Evolutionary conservation across 352 stramenopile species (phyloP).

Genomic region (Globisporangium rhizosaccharum): DNA sequence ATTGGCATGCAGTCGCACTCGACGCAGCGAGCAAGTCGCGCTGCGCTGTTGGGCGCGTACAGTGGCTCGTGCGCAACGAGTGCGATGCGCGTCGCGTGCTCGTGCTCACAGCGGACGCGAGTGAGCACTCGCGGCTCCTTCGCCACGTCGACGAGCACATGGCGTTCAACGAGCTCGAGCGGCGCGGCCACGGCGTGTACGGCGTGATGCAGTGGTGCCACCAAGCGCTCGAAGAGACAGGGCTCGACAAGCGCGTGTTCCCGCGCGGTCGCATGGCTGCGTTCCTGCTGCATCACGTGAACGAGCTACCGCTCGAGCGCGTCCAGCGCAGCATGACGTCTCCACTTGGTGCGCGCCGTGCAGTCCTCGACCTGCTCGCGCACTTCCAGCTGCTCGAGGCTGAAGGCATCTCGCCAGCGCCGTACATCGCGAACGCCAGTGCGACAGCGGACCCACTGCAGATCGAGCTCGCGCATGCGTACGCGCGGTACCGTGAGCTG

Average conservation of each 20-base stretch:
- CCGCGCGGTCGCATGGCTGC: slow-evolving; percentile 34
- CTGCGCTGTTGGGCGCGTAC: slow-evolving; percentile 24
- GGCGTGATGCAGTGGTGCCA: slow-evolving; percentile 59
- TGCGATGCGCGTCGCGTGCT: slow-evolving; percentile 26
- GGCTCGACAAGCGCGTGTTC: slow-evolving; percentile 49
- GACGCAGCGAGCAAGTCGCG: slow-evolving; percentile 18
- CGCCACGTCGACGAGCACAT: slow-evolving; percentile 19
- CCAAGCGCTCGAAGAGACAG: slow-evolving; percentile 56
- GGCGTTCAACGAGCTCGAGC: slow-evolving; percentile 64
- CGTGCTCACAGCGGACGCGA: slow-evolving; percentile 23
- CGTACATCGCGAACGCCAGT: slow-evolving; percentile 29
- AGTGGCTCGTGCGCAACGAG: slow-evolving; percentile 20
- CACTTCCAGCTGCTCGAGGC: slow-evolving; percentile 68
- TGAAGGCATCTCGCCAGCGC: slow-evolving; percentile 38
- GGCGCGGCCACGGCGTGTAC: slow-evolving; percentile 52
- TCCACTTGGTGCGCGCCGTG: slow-evolving; percentile 46
- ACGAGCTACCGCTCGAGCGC: slow-evolving; percentile 29
- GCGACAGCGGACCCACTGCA: slow-evolving; percentile 10
- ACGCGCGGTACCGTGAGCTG: slow-evolving; percentile 46
- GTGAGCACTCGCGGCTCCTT: slow-evolving; percentile 20
- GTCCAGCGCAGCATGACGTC: slow-evolving; percentile 39
- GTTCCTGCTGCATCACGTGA: slow-evolving; percentile 47
- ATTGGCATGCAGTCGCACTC: slow-evolving; percentile 25
- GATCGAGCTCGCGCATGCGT: slow-evolving; percentile 43
- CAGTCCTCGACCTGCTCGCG: slow-evolving; percentile 51